A percentile compares a stretch with the other conserved stretches of the same genome.
These are phyloP conservation scores for Musa acuminata DNA, from an alignment of 176 grass and related monocot genomes.

Conservation along the genomic window DNA sequence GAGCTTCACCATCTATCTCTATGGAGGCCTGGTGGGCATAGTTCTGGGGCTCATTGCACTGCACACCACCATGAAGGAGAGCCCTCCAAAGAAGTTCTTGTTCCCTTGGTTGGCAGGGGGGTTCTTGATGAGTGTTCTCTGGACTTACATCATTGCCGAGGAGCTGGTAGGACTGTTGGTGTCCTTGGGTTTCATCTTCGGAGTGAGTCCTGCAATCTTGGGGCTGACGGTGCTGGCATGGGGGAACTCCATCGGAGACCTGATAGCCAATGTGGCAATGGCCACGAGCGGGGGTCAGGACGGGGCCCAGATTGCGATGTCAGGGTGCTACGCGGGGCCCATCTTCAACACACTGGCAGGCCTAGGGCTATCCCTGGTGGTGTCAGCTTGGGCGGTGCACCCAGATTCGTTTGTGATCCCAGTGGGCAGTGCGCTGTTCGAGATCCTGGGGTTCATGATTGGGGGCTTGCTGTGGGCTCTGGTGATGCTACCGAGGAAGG, in stretches of 20 bases:
- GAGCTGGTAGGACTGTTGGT: slow-evolving; percentile 70
- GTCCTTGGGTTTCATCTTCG: slow-evolving; percentile 52
- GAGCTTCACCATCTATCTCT: slow-evolving; percentile 11
- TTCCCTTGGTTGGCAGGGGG: slow-evolving; percentile 65
- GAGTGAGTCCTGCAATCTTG: slow-evolving; percentile 51
- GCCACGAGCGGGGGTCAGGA: slow-evolving; percentile 39
- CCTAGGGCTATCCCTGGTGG: slow-evolving; percentile 55
- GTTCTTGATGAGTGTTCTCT: slow-evolving; percentile 80
- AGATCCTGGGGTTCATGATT: slow-evolving; percentile 54
- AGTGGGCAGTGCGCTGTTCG: slow-evolving; percentile 37
- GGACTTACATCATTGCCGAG: slow-evolving; percentile 69
- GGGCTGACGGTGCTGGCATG: slow-evolving; percentile 81
- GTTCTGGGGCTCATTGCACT: slow-evolving; percentile 17
- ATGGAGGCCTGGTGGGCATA: slow-evolving; percentile 19
- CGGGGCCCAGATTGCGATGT: slow-evolving; percentile 72
- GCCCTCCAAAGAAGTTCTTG: slow-evolving; percentile 19
- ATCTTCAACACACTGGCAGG: slow-evolving; percentile 76
- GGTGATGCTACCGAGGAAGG: slow-evolving; percentile 53
- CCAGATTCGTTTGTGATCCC: slow-evolving; percentile 43
- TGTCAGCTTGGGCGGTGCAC: slow-evolving; percentile 41
- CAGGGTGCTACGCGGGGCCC: slow-evolving; percentile 67
- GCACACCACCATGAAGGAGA: slow-evolving; percentile 15
- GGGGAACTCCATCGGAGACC: slow-evolving; percentile 82
- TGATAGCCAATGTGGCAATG: slow-evolving; percentile 69
- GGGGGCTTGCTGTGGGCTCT: slow-evolving; percentile 55